Evolutionary conservation across 23 red algal genomes (phyloP).

Genomic region (Gracilaria domingensis): DNA sequence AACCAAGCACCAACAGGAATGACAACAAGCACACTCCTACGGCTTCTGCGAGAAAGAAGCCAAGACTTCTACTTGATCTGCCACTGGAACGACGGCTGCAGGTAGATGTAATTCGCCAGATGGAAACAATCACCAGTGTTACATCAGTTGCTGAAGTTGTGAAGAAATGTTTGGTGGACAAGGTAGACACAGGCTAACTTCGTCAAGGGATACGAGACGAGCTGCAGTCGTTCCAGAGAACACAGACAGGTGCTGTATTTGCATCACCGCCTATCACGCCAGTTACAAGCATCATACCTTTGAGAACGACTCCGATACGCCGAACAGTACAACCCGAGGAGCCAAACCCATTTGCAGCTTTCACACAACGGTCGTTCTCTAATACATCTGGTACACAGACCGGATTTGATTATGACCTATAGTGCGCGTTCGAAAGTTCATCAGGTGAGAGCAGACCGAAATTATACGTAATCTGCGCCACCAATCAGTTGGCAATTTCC

Average conservation of each 20-base stretch:
- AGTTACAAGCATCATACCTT: neutral
- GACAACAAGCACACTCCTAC: neutral
- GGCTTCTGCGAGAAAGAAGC: neutral
- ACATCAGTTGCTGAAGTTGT: neutral
- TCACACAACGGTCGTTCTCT: neutral
- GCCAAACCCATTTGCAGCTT: neutral
- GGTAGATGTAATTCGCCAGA: neutral
- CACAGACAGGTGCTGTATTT: no score
- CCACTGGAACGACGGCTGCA: neutral
- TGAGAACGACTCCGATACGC: neutral
- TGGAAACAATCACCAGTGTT: neutral
- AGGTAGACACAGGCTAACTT: neutral
- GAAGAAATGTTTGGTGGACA: neutral
- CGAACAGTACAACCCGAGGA: neutral
- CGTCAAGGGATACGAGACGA: neutral
- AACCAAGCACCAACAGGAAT: neutral
- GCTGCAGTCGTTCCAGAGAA: neutral
- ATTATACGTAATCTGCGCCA: neutral
- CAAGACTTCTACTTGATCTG: neutral
- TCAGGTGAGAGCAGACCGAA: neutral
- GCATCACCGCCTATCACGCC: no score
- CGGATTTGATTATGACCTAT: neutral
- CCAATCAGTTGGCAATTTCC: neutral
- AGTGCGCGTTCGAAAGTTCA: neutral
- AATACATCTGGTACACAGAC: neutral